Evolutionary conservation across 345 rosid genomes (phyloP).

Genomic region (Fremontodendron californicum): DNA sequence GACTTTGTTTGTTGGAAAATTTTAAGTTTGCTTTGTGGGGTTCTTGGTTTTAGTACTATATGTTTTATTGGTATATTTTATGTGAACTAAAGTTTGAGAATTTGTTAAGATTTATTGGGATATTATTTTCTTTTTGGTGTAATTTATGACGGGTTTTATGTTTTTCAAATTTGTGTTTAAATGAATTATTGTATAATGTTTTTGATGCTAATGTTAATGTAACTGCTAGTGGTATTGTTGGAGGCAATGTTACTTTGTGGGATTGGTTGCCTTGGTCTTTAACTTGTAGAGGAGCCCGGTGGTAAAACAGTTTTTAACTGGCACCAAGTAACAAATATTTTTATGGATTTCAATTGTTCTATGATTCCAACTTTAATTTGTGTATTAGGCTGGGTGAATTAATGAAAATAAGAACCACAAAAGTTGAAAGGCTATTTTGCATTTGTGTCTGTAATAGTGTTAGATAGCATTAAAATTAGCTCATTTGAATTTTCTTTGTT

Average conservation of each 20-base stretch:
- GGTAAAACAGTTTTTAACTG: background rate
- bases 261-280: background rate
- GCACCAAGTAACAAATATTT: background rate
- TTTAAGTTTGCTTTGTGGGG: background rate
- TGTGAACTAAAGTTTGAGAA: background rate
- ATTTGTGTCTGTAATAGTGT: background rate
- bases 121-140: background rate
- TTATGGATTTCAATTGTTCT: background rate
- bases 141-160: too few relatives aligned
- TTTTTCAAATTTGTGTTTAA: background rate
- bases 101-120: background rate
- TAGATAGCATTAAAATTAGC: background rate
- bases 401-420: background rate
- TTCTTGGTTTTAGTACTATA: too few relatives aligned
- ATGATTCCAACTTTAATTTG: background rate
- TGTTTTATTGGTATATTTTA: background rate
- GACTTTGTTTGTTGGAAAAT: background rate
- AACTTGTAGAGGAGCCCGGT: background rate
- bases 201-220: too few relatives aligned
- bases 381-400: background rate
- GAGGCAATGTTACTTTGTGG: background rate
- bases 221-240: background rate
- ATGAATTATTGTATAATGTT: background rate
- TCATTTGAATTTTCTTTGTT: background rate
- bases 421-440: background rate